Base-by-base conservation (phyloP, 108 stramenopile genomes). In the Pseudonitzschia pungens region DNA sequence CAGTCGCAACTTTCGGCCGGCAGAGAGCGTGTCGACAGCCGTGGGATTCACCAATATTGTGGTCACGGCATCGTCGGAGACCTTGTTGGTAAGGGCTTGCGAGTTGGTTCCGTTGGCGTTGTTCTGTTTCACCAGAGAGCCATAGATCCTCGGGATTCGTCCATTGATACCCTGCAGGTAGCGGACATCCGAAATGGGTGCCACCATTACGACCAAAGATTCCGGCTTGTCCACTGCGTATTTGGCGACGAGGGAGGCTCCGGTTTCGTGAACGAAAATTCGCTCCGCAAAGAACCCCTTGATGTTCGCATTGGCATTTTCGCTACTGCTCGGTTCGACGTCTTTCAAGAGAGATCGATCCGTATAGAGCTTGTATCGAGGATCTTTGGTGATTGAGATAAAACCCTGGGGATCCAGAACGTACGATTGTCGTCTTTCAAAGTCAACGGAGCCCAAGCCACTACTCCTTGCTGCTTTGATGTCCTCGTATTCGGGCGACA, bases 31-130 rank as follows among this genome's bases (percentile, higher is more conserved):
- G 64, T 91, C 89, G 45, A 71, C 60, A 12, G 92, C 89, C 44
- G 77, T 89, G 0, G 92, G 92, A 79, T 94, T 94, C 59, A 91
- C 58, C 27, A 94, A 71, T 56, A 94, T 90, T 26, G 92, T 94
- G 9, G 92, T 94, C 41, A 94, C 89, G 18, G 83, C 81, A 68
- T 90, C 82, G 32, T 85, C 83, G 16, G 80, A 81, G 24, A 94
- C 80, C 68, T 84, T 68, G 56, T 66, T 84, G 15, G 43, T 21
- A 0, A 64, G 65, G 56, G 59, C 48, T 55, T 50, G 48, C 5
- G 45, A 31, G 54, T 57, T 57, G 11, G 16, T 40, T 15, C 36
- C 36, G n/a, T 62, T 62, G 16, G 32, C 29, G 40, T 62, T 62
- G 31, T 67, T 79, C 64, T 84, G 48, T 29, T 75, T 67, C 40